Base-by-base conservation (phyloP, 1,284 basidiomycete species). In the Blastosporella zonata region DNA sequence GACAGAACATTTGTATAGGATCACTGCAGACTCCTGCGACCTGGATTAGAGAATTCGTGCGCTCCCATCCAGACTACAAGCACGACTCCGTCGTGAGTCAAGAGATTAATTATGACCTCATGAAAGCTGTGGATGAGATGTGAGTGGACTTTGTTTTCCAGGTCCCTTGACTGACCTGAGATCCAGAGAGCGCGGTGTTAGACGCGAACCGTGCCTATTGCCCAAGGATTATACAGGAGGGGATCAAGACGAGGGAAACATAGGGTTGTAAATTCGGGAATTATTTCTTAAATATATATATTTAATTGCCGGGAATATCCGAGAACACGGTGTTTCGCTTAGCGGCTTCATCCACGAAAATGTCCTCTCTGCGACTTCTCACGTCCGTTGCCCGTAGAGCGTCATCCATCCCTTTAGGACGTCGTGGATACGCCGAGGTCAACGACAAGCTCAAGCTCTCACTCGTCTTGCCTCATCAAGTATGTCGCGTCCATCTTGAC, bases 21-120 rank as follows among this genome's bases (percentile, higher is more conserved):
- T 75, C 84, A 13, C 74, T 98, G n/a, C 68, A 84, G 61, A 99
- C 97, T 0, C 82, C 92, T 1, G 97, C 97, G 1, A 84, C 84
- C 6, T 99, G 93, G 93, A 94, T 97, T 49, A 81, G 97, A 22
- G 77, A 90, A 40, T 99, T 97, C 67, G 89, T 99, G 39, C 82
- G 84, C 17, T 77, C 81, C 1, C 97, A 99, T 67, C 91, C 94
- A 2, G 79, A 74, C 17, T 99, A 99, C 74, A 88, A 90, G 67
- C 78, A 82, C 45, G 94, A 99, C 69, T 97, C 93, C 35, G 86
- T 90, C 28, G 90, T 99, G 20, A 87, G 75, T 43, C 81, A 93
- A 62, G 84, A 90, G 69, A 93, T 99, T 64, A 97, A 96, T 63
- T 97, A 95, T 65, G 97, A 99, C 68, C 78, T 99, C 34, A 78